These are phyloP conservation scores for Sonneratia alba DNA, from an alignment of 345 rosid genomes.

Conservation along the genomic window DNA sequence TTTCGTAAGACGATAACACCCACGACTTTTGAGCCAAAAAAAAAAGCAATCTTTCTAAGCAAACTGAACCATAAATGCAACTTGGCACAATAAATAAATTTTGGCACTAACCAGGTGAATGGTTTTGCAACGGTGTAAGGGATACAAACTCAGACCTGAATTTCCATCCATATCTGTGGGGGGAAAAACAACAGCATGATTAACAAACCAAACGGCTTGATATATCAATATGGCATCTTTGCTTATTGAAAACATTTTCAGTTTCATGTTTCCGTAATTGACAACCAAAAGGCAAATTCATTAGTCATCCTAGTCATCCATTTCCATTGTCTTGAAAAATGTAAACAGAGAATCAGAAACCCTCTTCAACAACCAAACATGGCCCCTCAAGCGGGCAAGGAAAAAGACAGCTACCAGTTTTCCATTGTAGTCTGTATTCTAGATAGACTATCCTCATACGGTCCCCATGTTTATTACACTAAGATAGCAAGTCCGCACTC, in stretches of 20 bases:
- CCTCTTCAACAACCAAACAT: not conserved
- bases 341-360: not conserved
- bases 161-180: conserved; percentile 63
- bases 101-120: conserved; percentile 67
- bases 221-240: not conserved
- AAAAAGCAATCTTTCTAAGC: conserved; percentile 32
- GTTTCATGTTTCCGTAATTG: not conserved
- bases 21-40: conserved; percentile 30
- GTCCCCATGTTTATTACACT: not conserved
- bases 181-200: not conserved
- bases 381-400: not conserved
- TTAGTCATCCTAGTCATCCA: not conserved
- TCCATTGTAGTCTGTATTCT: not conserved
- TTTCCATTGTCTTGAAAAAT: not conserved
- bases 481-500: not conserved
- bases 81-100: conserved; percentile 17
- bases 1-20: conserved; percentile 40
- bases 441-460: not conserved
- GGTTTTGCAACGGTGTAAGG: conserved; percentile 90
- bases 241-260: not conserved
- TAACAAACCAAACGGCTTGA: not conserved
- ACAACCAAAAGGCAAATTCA: not conserved
- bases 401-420: not conserved
- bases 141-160: conserved; percentile 64
- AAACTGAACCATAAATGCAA: conserved; percentile 36